Evolutionary conservation across 139 green algal genomes (phyloP).

Genomic region (Nannochloris sp.): DNA sequence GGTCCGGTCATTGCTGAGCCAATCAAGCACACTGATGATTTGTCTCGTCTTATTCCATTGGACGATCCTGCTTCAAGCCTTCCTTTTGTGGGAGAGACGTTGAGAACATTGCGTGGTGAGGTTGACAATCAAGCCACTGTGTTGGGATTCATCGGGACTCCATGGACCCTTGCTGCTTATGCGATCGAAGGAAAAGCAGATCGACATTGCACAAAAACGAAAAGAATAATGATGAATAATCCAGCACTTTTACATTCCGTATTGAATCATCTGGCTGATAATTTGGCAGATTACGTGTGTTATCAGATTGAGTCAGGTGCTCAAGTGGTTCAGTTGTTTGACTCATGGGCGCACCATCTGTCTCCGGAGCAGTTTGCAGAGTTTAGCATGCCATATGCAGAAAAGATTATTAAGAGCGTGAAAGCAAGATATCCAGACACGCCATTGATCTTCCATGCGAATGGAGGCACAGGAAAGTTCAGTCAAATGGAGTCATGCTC

Average conservation of each 20-base stretch:
- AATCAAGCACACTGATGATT: constrained; percentile 52
- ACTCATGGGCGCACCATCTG: constrained; percentile 96
- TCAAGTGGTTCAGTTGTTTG: constrained; percentile 93
- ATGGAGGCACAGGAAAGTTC: constrained; percentile 87
- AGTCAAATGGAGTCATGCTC: constrained; percentile 40
- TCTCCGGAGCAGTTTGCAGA: constrained; percentile 78
- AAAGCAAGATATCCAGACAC: constrained; percentile 63
- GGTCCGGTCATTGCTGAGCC: constrained; percentile 74
- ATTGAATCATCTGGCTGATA: constrained; percentile 78
- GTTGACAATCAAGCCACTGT: constrained; percentile 63
- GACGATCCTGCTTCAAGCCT: constrained; percentile 67
- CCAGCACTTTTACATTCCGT: constrained; percentile 80
- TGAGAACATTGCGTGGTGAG: constrained; percentile 64
- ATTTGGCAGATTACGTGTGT: constrained; percentile 70
- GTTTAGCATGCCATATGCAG: constrained; percentile 88
- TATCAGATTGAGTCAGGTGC: constrained; percentile 94
- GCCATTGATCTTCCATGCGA: constrained; percentile 95
- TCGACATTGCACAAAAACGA: constrained; percentile 56
- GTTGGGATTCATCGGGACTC: constrained; percentile 94
- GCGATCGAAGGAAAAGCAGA: constrained; percentile 83
- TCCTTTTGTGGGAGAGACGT: constrained; percentile 80
- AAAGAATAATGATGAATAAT: constrained; percentile 77
- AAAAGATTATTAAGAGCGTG: constrained; percentile 69
- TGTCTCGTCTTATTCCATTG: constrained; percentile 45
- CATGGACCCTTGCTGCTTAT: constrained; percentile 97